Evolutionary conservation across 2,329 filamentous ascomycete genomes (phyloP), one percentile per base, ranked within the genome.

Genomic region (Scedosporium apiospermum): DNA sequence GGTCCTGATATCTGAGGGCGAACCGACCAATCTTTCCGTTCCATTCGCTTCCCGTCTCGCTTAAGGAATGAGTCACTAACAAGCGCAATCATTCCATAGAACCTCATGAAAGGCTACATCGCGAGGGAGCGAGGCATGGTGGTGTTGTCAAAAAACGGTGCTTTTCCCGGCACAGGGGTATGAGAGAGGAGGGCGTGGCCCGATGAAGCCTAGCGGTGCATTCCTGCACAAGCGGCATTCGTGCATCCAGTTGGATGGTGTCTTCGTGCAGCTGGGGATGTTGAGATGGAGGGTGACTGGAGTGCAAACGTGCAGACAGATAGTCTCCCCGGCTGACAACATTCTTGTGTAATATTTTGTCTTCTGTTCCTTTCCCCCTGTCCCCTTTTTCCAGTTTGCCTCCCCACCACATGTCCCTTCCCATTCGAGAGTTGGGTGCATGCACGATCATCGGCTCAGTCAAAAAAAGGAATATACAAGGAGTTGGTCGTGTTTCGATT

Each of bases 61-160:
- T 38, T 53, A 55, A 27, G 21, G 16, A 42, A 61, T 61, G 60
- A 61, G 46, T 61, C 60, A 61, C 60, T 61, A 61, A 61, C 60
- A 26, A 4, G 30, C 27, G 42, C 42, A 21, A 61, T 30, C 26
- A 2, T 55, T 4, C 7, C 55, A 16, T 65, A 96, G 91, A 90
- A 89, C 64, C 81, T 95, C 26, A 96, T 99, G 90, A 99, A 98
- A 76, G 95, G 96, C 49, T 99, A 99, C 75, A 99, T 99, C 68
- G 88, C 93, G 38, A 88, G 93, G 62, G 93, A 96, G 68, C 86
- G 90, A 68, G 89, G 89, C 41, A 93, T 93, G 67, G 89, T 99
- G 30, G 95, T 99, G 21, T 77, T 99, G 63, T 97, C 91, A 74
- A 98, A 97, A 75, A 89, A 84, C 64, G 91, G 90, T 49, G 93